These are phyloP conservation scores for Knoxdaviesia capensis DNA, from an alignment of 2,329 filamentous ascomycete species.

Conservation along the genomic window DNA sequence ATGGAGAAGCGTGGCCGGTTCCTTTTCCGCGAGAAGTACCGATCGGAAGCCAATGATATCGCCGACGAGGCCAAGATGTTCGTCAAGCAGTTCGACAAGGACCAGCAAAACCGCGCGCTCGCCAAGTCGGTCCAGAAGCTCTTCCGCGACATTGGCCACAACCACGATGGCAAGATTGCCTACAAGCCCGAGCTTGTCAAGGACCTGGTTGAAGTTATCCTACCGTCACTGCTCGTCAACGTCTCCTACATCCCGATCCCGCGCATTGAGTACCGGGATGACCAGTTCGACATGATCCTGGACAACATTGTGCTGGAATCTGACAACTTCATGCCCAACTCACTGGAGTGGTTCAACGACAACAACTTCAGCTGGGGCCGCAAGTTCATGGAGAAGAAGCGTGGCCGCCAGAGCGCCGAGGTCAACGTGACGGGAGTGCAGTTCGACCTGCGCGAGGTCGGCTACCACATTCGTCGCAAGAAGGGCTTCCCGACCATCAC, in stretches of 20 bases:
- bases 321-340: slow-evolving; percentile 90
- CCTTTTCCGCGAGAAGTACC: slow-evolving; percentile 77
- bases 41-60: slow-evolving; percentile 65
- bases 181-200: slow-evolving; percentile 92
- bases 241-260: slow-evolving; percentile 82
- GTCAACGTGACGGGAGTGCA: slow-evolving; percentile 78
- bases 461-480: slow-evolving; percentile 91
- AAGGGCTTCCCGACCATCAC: slow-evolving; percentile 75
- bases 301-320: slow-evolving; percentile 93
- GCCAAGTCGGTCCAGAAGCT: slow-evolving; percentile 58
- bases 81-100: slow-evolving; percentile 71
- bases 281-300: slow-evolving; percentile 66
- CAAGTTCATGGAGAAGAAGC: slow-evolving; percentile 65
- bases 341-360: slow-evolving; percentile 72
- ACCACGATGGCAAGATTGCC: slow-evolving; percentile 59
- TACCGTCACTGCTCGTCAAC: slow-evolving; percentile 67
- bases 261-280: slow-evolving; percentile 80
- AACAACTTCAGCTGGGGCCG: slow-evolving; percentile 93
- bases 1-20: slow-evolving; percentile 74
- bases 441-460: slow-evolving; percentile 78
- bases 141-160: slow-evolving; percentile 73
- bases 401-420: slow-evolving; percentile 61
- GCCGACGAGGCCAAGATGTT: slow-evolving; percentile 83
- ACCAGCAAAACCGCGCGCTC: slow-evolving; percentile 71
- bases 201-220: slow-evolving; percentile 69